These are phyloP conservation scores for Colletotrichum acutatum DNA, from an alignment of 2,329 filamentous ascomycete species.

Conservation along the genomic window DNA sequence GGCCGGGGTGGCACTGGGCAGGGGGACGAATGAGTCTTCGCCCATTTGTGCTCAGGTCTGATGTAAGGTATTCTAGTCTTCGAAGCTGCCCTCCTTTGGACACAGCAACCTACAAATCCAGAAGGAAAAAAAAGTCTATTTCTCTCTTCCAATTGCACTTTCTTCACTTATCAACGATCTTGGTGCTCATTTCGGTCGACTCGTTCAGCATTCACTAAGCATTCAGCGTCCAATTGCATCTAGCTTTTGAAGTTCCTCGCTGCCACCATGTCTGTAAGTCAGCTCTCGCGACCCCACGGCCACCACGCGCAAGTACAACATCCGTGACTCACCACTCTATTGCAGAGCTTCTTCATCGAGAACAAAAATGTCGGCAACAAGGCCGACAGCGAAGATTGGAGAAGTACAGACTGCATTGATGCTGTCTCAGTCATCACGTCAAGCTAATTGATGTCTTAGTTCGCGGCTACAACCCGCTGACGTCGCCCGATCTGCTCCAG, in stretches of 20 bases:
- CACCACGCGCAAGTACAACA: neutral
- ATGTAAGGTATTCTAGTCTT: conserved; percentile 13
- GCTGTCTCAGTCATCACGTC: neutral
- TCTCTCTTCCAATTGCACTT: neutral
- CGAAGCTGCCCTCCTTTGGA: conserved; percentile 19
- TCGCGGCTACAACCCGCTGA: conserved; percentile 92
- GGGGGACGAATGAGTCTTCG: conserved; percentile 33
- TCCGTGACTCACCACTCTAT: conserved; percentile 40
- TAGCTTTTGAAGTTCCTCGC: neutral
- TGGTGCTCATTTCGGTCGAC: neutral
- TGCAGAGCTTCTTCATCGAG: conserved; percentile 76
- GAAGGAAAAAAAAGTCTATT: conserved; percentile 19
- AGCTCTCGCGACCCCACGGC: neutral
- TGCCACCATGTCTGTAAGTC: conserved; percentile 48
- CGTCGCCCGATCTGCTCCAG: conserved; percentile 92
- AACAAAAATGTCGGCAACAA: conserved; percentile 84
- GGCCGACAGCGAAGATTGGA: conserved; percentile 80
- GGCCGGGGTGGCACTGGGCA: conserved; percentile 16
- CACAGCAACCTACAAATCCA: conserved; percentile 5
- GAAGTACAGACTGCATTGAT: conserved; percentile 67
- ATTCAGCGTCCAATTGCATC: neutral
- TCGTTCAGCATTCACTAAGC: neutral
- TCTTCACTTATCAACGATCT: neutral
- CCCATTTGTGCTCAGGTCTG: conserved; percentile 13
- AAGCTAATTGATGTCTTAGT: conserved; percentile 59